These are phyloP conservation scores for Atkinsonella hypoxylon DNA, from an alignment of 2,329 filamentous ascomycete genomes.

Conservation along the genomic window DNA sequence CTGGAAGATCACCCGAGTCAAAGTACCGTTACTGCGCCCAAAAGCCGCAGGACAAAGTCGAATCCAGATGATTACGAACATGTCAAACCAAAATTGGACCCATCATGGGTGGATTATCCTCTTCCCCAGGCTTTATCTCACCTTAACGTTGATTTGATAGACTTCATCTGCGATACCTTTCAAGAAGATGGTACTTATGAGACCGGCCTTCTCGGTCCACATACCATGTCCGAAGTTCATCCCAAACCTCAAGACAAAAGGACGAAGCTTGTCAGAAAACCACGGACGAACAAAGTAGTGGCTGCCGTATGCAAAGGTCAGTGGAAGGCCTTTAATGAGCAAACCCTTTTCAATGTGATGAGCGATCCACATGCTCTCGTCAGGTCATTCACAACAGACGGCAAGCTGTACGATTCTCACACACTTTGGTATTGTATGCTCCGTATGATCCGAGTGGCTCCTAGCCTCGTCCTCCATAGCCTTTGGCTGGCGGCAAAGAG, in stretches of 20 bases:
- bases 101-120: conserved; percentile 15
- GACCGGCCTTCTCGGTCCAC: conserved; percentile 31
- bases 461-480: conserved; percentile 49
- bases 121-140: conserved; percentile 45
- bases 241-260: conserved; percentile 8
- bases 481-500: conserved; percentile 50
- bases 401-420: conserved; percentile 45
- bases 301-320: conserved; percentile 19
- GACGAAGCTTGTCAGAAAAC: conserved; percentile 7
- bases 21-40: conserved; percentile 1
- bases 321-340: conserved; percentile 51
- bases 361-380: conserved; percentile 43
- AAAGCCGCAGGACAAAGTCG: conserved; percentile 1
- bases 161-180: conserved; percentile 49
- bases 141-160: conserved; percentile 42
- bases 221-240: conserved; percentile 8
- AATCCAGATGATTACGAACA: conserved; percentile 11
- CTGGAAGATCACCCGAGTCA: conserved; percentile 1
- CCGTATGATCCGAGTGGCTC: conserved; percentile 43
- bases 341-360: conserved; percentile 52
- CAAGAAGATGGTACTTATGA: conserved; percentile 44
- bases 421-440: conserved; percentile 53
- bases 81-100: conserved; percentile 15
- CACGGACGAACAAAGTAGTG: background rate
- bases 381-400: conserved; percentile 42